Evolutionary conservation across 2,329 filamentous ascomycete species (phyloP), one percentile per base, ranked within the genome.

Genomic region (Penicillium sp.): DNA sequence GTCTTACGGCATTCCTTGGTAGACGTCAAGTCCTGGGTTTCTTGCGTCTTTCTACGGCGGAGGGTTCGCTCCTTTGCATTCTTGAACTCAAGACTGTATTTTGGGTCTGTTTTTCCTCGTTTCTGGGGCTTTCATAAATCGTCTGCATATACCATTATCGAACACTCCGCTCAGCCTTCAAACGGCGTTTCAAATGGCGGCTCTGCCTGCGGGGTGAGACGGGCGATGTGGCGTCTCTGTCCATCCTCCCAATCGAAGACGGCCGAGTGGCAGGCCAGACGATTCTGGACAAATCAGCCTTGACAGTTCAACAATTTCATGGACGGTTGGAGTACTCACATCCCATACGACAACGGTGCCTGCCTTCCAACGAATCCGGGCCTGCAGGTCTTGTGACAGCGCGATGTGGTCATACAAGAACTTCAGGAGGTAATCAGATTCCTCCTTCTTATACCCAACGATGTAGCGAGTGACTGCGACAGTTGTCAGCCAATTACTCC

Each of bases 261-360:
- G 1, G 91, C 91, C 6, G 89, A 89, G 75, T 96, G 91, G 66
- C 87, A 84, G 10, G 90, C 92, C 0, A 93, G 86, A 35, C 91
- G 83, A 78, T 94, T 95, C 71, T 81, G 58, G 11, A 8, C 20
- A 49, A 17, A 56, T 68, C 31, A 69, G 64, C 15, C 50, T 55
- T 15, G 22, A 1, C 47, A 8, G 12, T 31, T 47, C 41, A 45
- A 11, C 10, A 15, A 10, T 20, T 14, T 12, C 12, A 12, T 11
- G 17, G 11, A 39, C 20, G 28, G 1, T 48, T 48, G 47, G 20
- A 54, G 34, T 38, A 75, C 78, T 74, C 71, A 81, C 78, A 74
- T 95, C 91, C 91, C 91, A 96, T 0, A 94, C 87, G 1, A 95
- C 90, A 1, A 96, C 91, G 0, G 90, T 94, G n/a, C 86, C 84